Base-by-base conservation (phyloP, 2,329 filamentous ascomycete species). In the Pseudonectria foliicola region DNA sequence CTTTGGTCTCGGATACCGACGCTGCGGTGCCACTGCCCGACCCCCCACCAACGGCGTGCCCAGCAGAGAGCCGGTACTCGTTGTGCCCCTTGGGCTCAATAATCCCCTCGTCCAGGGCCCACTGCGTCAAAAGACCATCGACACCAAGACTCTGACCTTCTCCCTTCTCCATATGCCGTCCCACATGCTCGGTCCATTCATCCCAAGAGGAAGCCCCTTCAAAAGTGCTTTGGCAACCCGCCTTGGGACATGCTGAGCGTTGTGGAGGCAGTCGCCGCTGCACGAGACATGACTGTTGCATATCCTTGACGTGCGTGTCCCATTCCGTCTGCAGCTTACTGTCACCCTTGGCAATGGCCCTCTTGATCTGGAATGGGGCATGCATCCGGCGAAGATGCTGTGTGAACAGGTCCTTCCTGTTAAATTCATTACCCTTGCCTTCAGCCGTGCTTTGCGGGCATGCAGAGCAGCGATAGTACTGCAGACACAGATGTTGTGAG, bases 321-420 rank as follows among this genome's bases (percentile, higher is more conserved):
- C 77, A 82, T 38, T 82, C 77, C 1, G 66, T 53, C 48, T 79
- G 73, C 5, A 78, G 56, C 48, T 73, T 76, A 50, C 63, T 71
- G 46, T 80, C 76, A 1, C 68, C 68, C 49, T 80, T 77, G 16
- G 67, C 63, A 13, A 73, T 60, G 8, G 72, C 60, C 50, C 75
- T 70, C 52, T 77, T 73, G 52, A 76, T 79, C 52, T 77, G 70
- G 27, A 77, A 76, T 0, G 82, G 80, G 0, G 82, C 80, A 52
- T 98, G 92, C 90, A 96, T 96, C 30, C 90, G 85, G 11, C 89
- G 82, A 11, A 94, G 73, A 52, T 98, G 90, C 55, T 96, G 90
- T 0, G 86, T 90, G 59, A 95, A 98, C 10, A 98, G 75, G 55
- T 96, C 90, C 58, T 95, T 95, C 50, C 90, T 82, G 59, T 95